Base-by-base conservation (phyloP, 345 rosid species). In the Schrenkiella parvula region DNA sequence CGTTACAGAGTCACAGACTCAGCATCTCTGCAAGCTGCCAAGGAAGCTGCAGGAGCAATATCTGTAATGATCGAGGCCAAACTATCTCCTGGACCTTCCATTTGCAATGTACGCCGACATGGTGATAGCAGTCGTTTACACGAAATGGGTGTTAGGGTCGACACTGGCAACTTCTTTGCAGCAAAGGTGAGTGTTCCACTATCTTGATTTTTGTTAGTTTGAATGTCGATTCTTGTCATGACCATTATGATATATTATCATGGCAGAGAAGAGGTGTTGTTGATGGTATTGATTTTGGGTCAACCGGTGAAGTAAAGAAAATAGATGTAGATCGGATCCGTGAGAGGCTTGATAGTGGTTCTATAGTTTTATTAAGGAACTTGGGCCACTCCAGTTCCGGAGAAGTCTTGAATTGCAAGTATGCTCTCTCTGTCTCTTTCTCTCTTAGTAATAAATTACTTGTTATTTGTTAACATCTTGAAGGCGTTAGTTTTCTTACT, bases 391-490 rank as follows among this genome's bases (percentile, higher is more conserved):
- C 98, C 52, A 91, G 97, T 76, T 84, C 97, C 35, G 98, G 98
- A 71, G 97, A 93, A 85, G 97, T 93, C 75, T 80, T 93, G 39
- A 93, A 89, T 76, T 93, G 98, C 98, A 93, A 93, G 98, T 93
- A 88, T 64, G 98, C 51, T 23, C 44, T 73, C 61, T 65, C 55
- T 23, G 39, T 73, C 61, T 65, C 55, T 47, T 2, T 8, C 23
- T 47, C 26, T 50, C 44, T 41, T 8, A 11, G 19, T 41, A 28
- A 37, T 1, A 26, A 18, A 2, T 29, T 17, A 18, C 48, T 19
- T 37, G 4, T 39, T n/a, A n/a, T 61, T 4, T 0, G 35, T n/a
- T 17, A 10, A 42, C 18, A 35, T 7, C 47, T 34, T 58, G 2
- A 37, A 17, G 48, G 17, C 3, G 2, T 50, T 26, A 48, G 8